These are phyloP conservation scores for Beauveria sp. DNA, from an alignment of 2,329 filamentous ascomycete genomes.

Conservation along the genomic window DNA sequence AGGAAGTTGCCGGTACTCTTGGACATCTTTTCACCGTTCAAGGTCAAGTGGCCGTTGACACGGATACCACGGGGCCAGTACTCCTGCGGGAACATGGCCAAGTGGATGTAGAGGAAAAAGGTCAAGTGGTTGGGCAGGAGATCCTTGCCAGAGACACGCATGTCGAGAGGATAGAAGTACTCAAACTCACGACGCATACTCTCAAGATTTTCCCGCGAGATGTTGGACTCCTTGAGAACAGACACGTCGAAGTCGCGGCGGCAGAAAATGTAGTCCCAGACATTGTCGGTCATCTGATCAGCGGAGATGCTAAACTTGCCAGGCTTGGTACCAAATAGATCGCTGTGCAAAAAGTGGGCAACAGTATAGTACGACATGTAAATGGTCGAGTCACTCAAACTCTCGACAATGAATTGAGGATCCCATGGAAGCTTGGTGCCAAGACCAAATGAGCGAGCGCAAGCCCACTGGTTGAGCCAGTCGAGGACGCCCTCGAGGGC, in stretches of 20 bases:
- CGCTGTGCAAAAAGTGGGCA: constrained; percentile 64
- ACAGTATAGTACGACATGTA: constrained; percentile 81
- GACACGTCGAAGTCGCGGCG: constrained; percentile 63
- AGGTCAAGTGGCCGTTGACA: constrained; percentile 83
- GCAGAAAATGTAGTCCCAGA: constrained; percentile 94
- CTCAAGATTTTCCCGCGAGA: constrained; percentile 65
- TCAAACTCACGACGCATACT: constrained; percentile 86
- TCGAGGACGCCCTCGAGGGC: constrained; percentile 77
- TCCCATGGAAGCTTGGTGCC: constrained; percentile 96
- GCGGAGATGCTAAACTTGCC: constrained; percentile 63
- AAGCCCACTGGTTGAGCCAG: constrained; percentile 96
- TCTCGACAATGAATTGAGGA: constrained; percentile 81
- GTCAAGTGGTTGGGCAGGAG: constrained; percentile 90
- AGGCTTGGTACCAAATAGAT: constrained; percentile 72
- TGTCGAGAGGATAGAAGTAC: constrained; percentile 93
- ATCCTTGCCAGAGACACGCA: constrained; percentile 86
- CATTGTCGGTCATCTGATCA: constrained; percentile 87
- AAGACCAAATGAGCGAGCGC: constrained; percentile 82
- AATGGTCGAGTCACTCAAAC: constrained; percentile 82
- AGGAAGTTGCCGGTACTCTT: constrained; percentile 98
- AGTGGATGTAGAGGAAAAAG: constrained; percentile 90
- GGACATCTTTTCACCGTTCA: constrained; percentile 98
- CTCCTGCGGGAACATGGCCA: constrained; percentile 78
- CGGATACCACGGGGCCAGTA: constrained; percentile 86
- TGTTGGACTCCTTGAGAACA: constrained; percentile 57